Conservation (phyloP, 139 green algal species). For the Picochlorum sp. region DNA sequence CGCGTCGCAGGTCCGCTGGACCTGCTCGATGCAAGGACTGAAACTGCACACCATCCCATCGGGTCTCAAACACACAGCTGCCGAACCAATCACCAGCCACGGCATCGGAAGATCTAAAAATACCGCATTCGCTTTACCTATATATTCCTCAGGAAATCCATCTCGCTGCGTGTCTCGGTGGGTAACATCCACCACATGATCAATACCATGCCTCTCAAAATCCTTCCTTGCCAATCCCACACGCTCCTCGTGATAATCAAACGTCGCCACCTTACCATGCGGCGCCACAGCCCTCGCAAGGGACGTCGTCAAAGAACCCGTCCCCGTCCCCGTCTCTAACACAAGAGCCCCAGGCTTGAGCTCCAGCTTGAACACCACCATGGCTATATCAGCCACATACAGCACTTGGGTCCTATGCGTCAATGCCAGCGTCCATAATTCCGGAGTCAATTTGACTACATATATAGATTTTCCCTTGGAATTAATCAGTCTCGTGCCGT, state of each 20-base stretch:
- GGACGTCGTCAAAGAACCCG: constrained; percentile 81
- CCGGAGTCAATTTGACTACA: constrained; percentile 71
- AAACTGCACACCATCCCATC: constrained; percentile 85
- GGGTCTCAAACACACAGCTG: constrained; percentile 50
- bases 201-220: constrained; percentile 34
- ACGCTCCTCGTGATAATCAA: constrained; percentile 83
- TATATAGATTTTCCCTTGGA: constrained; percentile 51
- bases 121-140: constrained; percentile 48
- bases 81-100: constrained; percentile 62
- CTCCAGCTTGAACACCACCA: constrained; percentile 69
- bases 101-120: constrained; percentile 95
- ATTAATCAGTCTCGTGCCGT: constrained; percentile 54
- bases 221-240: constrained; percentile 21
- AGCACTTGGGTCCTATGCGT: constrained; percentile 79
- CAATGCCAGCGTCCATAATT: constrained; percentile 86
- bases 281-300: constrained; percentile 81
- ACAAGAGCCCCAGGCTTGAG: constrained; percentile 67
- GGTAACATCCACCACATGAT: constrained; percentile 18
- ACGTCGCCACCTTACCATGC: constrained; percentile 79
- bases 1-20: constrained; percentile 72
- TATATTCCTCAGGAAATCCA: constrained; percentile 70
- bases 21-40: constrained; percentile 98
- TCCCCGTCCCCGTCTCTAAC: constrained; percentile 89
- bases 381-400: constrained; percentile 76
- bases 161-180: constrained; percentile 73